Conservation (phyloP, 345 rosid genomes). For the Excoecaria cochinchinensis region DNA sequence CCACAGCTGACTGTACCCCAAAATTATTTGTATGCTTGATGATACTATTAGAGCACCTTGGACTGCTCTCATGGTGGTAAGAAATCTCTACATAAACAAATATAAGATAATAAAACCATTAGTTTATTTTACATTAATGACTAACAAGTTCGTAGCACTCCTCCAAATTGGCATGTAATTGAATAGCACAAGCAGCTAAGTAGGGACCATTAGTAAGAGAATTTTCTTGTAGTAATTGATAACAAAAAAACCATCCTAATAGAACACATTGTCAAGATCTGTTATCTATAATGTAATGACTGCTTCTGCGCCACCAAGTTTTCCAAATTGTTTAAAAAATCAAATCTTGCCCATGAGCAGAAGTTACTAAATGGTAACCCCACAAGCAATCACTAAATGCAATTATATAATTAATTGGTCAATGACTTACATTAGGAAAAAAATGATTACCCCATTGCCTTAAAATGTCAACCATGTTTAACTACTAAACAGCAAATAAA, state of each 20-base stretch:
- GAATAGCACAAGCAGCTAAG: background rate
- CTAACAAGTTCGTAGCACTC: background rate
- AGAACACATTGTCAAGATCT: too few species aligned
- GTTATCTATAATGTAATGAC: too few species aligned
- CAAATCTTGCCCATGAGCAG: too few species aligned
- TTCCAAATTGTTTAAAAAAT: too few species aligned
- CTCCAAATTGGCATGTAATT: background rate
- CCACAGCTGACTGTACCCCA: constrained; percentile 96
- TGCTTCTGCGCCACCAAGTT: too few species aligned
- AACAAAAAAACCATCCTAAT: too few species aligned
- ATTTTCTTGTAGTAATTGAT: too few species aligned
- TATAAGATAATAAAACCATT: background rate
- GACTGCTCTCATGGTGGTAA: constrained; percentile 92
- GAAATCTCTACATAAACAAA: constrained; percentile 60
- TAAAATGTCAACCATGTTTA: background rate
- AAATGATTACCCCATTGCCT: too few species aligned
- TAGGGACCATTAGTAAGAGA: too few species aligned
- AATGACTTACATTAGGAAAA: background rate
- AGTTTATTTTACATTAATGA: background rate
- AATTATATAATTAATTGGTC: too few species aligned
- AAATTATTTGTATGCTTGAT: constrained; percentile 90
- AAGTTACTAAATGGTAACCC: too few species aligned
- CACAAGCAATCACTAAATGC: too few species aligned
- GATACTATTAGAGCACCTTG: constrained; percentile 97
- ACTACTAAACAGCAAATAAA: background rate